Conservation (phyloP, 768 basidiomycete species). For the Exidia glandulosa region DNA sequence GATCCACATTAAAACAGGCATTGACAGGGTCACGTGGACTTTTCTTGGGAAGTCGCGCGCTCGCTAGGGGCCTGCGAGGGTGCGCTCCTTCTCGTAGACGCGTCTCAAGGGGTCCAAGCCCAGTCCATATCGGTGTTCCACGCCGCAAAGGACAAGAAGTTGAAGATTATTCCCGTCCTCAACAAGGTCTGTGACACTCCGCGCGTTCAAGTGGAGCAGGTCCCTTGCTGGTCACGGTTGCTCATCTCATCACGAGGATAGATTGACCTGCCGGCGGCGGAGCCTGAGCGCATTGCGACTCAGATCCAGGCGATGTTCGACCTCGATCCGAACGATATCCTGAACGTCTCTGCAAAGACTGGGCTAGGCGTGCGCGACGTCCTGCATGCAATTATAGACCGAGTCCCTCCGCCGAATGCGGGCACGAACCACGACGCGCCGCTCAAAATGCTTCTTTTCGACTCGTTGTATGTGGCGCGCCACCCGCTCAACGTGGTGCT, state of each 20-base stretch:
- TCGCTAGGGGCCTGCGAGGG: slow-evolving; percentile 92
- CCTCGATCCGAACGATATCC: slow-evolving; percentile 58
- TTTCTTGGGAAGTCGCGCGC: slow-evolving; percentile 92
- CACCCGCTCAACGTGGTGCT: slow-evolving; percentile 3
- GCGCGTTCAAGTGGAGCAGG: background rate
- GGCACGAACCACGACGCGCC: slow-evolving; percentile 37
- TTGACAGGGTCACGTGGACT: slow-evolving; percentile 86
- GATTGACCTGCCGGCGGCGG: slow-evolving; percentile 89
- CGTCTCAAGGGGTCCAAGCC: slow-evolving; percentile 96
- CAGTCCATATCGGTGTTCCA: slow-evolving; percentile 95
- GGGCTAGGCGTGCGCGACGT: slow-evolving; percentile 73
- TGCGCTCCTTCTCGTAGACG: slow-evolving; percentile 75
- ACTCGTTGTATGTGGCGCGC: slow-evolving; percentile 59
- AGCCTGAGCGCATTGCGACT: slow-evolving; percentile 65
- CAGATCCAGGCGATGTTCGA: slow-evolving; percentile 81
- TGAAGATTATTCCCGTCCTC: slow-evolving; percentile 80
- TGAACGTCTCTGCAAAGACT: slow-evolving; percentile 87
- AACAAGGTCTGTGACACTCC: slow-evolving; percentile 56
- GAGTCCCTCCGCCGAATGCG: slow-evolving; percentile 64
- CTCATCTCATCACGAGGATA: slow-evolving; percentile 17
- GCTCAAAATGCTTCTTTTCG: slow-evolving; percentile 83
- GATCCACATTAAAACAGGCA: background rate
- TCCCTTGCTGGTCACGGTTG: background rate
- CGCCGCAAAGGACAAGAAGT: slow-evolving; percentile 66
- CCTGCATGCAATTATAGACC: slow-evolving; percentile 67